Base-by-base conservation (phyloP, 1,284 basidiomycete genomes). In the Microbotryomycetes sp. region DNA sequence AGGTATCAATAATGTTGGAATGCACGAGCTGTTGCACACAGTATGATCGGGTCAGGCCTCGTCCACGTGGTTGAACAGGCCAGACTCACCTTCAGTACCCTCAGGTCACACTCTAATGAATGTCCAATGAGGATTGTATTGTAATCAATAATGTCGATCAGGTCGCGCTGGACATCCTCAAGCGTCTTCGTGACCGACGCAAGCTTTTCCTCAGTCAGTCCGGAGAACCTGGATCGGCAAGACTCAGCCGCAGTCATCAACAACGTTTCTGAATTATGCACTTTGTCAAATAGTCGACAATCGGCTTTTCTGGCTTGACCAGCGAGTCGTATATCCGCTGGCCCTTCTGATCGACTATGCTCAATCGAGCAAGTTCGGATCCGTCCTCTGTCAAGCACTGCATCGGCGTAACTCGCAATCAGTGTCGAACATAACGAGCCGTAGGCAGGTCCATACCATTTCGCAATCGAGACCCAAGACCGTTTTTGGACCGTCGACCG, bases 71-170 rank as follows among this genome's bases (percentile, higher is more conserved):
- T 27, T 50, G n/a, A n/a, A n/a, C n/a, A n/a, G 35, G n/a, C 4
- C 21, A 11, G 88, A 61, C 84, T 82, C 46, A 94, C 81, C 69
- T 87, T 88, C 59, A 97, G 81, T 0, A 88, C 88, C 66, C 83
- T 83, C 31, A 96, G 80, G 73, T 96, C 91, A 29, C 87, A 91
- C 77, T 94, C 91, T 52, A 96, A 83, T 3, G 90, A 93, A 74
- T 96, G 92, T 0, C 92, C 92, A n/a, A 96, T 79, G 18, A 96
- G 83, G 70, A 93, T 87, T 2, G 90, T 89, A 0, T 85, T 1
- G 79, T 80, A 65, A 77, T 78, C 72, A 15, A 74, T 58, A 73
- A 65, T 76, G 18, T 83, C 76, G 11, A 76, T 75, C 54, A 90
- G 75, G 48, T 85, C 81, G 0, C 79, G 71, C 74, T 94, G 92